A percentile compares a stretch with the other conserved stretches of the same genome.
phyloP scores from a whole-genome alignment of 495 filamentous ascomycete species.

The Hypoxylon fragiforme region DNA sequence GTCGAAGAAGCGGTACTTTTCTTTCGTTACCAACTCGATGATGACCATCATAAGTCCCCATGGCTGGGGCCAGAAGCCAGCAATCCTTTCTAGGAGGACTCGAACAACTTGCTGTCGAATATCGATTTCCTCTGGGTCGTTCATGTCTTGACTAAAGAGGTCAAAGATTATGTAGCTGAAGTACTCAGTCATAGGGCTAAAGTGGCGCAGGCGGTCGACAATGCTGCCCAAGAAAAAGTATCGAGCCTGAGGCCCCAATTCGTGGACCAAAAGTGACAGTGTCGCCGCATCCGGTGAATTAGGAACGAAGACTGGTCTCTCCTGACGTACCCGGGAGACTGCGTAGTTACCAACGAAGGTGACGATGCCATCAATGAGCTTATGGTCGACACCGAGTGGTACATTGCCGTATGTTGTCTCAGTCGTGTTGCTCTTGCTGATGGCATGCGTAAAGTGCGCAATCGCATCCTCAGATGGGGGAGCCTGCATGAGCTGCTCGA shows the following conservation, averaged over 20 bases:
- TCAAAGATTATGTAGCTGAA: slow-evolving; percentile 87
- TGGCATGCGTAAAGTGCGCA: slow-evolving; percentile 68
- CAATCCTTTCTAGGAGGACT: slow-evolving; percentile 81
- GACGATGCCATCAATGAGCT: slow-evolving; percentile 78
- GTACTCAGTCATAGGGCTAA: slow-evolving; percentile 88
- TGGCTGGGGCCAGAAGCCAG: slow-evolving; percentile 90
- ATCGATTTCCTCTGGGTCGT: slow-evolving; percentile 76
- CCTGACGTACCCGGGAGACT: slow-evolving; percentile 46
- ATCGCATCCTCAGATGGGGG: slow-evolving; percentile 68
- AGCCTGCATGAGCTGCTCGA: slow-evolving; percentile 67
- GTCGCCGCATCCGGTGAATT: slow-evolving; percentile 74
- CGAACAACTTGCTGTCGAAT: slow-evolving; percentile 88
- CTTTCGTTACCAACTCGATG: slow-evolving; percentile 88
- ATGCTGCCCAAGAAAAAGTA: slow-evolving; percentile 86
- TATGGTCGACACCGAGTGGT: slow-evolving; percentile 67
- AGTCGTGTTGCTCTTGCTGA: slow-evolving; percentile 56
- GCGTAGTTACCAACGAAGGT: slow-evolving; percentile 79
- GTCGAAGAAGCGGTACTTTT: slow-evolving; percentile 85
- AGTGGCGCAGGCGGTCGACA: slow-evolving; percentile 87
- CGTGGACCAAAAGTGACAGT: slow-evolving; percentile 72
- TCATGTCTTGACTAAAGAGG: slow-evolving; percentile 77
- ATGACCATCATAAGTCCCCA: slow-evolving; percentile 94
- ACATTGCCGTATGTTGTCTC: slow-evolving; percentile 64
- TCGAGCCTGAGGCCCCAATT: slow-evolving; percentile 73
- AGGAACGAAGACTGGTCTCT: slow-evolving; percentile 65